Base-by-base conservation (phyloP, 2,329 filamentous ascomycete genomes). In the Scedosporium apiospermum region DNA sequence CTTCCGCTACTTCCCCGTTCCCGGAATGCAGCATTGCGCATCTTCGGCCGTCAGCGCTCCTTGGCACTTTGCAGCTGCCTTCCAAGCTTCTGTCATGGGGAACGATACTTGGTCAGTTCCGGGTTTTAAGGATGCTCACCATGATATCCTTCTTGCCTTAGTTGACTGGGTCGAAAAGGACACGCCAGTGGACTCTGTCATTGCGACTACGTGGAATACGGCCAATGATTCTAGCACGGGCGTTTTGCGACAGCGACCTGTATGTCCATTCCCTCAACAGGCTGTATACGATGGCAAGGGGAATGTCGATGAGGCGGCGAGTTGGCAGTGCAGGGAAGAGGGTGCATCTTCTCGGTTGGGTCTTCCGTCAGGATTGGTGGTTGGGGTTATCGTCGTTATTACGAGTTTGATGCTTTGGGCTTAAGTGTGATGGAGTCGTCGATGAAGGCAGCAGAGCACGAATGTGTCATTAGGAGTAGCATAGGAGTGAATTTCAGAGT, bases 21-120 rank as follows among this genome's bases (percentile, higher is more conserved):
- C 80, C 1, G 82, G 81, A 1, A 77, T 83, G 72, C 72, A 70
- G 3, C 82, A 84, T 66, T 85, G 82, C 63, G 64, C 63, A 41
- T 63, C 65, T 30, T 68, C 72, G 9, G 64, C 68, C 1, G 65
- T 68, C 6, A 67, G 70, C 38, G 74, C 73, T 21, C 75, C 75
- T 5, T 76, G 72, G 71, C 69, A 71, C 61, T 70, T 77, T 49
- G 72, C 65, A 0, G 72, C 65, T 3, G 68, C 71, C 4, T 67
- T 66, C 26, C 70, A 74, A 64, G 65, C 67, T 0, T 72, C 66
- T 1, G 63, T 63, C 0, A 60, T 71, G 53, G 68, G 69, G 1
- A 67, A 65, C 3, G 66, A 66, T 14, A 68, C 67, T 6, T 70
- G 70, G 63, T 73, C 72, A 6, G 72, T 74, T 0, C 75, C 75